A percentile compares a stretch with the other conserved stretches of the same genome.
Conservation (phyloP, 2,329 filamentous ascomycete species). For the Penicillium glabrum region DNA sequence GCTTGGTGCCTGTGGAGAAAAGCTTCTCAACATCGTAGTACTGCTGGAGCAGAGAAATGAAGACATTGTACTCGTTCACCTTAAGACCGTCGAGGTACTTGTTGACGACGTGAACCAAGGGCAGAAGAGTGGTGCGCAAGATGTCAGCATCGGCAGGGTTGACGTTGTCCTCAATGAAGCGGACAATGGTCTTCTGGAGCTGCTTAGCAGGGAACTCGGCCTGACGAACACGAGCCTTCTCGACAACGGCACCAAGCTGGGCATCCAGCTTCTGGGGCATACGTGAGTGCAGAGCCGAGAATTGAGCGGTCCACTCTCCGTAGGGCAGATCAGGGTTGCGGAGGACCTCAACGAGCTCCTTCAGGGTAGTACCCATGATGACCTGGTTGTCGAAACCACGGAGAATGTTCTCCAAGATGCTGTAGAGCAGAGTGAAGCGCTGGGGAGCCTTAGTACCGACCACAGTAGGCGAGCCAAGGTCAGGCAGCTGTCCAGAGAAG, state of each 20-base stretch:
- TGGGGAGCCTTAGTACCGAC: slow-evolving; percentile 90
- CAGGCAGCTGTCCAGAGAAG: slow-evolving; percentile 86
- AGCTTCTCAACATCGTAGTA: slow-evolving; percentile 83
- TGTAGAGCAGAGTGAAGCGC: slow-evolving; percentile 74
- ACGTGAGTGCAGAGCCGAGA: slow-evolving; percentile 92
- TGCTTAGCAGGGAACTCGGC: slow-evolving; percentile 90
- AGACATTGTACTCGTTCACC: slow-evolving; percentile 80
- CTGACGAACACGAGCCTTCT: slow-evolving; percentile 74
- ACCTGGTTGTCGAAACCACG: slow-evolving; percentile 96
- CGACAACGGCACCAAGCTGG: slow-evolving; percentile 79
- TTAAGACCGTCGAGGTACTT: slow-evolving; percentile 86
- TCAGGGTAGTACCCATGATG: slow-evolving; percentile 84
- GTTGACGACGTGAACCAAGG: slow-evolving; percentile 74
- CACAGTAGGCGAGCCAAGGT: slow-evolving; percentile 81
- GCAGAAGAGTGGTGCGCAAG: slow-evolving; percentile 70
- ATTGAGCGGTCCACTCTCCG: slow-evolving; percentile 93
- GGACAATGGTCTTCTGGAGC: slow-evolving; percentile 76
- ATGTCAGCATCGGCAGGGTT: slow-evolving; percentile 69
- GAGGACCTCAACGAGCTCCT: slow-evolving; percentile 86
- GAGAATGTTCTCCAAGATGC: slow-evolving; percentile 82
- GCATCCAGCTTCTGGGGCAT: slow-evolving; percentile 93
- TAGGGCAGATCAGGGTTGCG: slow-evolving; percentile 89
- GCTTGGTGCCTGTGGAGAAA: slow-evolving; percentile 79
- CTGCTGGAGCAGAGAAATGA: slow-evolving; percentile 73
- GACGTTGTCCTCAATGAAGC: slow-evolving; percentile 87